Base-by-base conservation (phyloP, 805 yeast genomes). In the Tetrapisispora taiwanensis region DNA sequence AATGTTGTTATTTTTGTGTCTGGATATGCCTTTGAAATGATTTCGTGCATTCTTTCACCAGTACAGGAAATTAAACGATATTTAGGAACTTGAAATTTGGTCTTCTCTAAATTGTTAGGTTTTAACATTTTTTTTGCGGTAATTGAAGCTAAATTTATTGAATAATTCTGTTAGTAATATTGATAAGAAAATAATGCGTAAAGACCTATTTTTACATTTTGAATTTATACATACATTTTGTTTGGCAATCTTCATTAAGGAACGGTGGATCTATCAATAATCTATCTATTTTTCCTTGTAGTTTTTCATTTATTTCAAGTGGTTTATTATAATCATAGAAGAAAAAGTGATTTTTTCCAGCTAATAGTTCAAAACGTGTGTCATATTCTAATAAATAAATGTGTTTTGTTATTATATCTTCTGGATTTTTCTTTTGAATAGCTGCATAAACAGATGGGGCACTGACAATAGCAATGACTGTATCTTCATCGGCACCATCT, bases 371-470 rank as follows among this genome's bases (percentile, higher is more conserved):
- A 61, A 88, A 88, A 56, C 97, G 73, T 43, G 69, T 74, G 59
- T 89, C 96, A 58, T 58, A 84, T 60, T 89, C 97, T 45, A 88
- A 68, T 43, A 88, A 68, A 57, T 83, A 84, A 17, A 87, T 79
- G 41, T 82, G 74, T 43, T 77, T 54, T 0, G 87, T 84, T 32
- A 89, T 89, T 31, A 83, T 51, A 4, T 69, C 67, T 7, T 61
- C 62, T 8, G 62, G 60, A 4, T 77, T 75, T 42, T 75, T 69
- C 46, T 75, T 74, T 49, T 72, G 73, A 36, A 87, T 75, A 0
- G 90, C 92, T 1, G 95, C 94, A 65, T 81, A 88, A 3, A 86
- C 95, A 0, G 95, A 84, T 17, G 97, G 96, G 1, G 96, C 95
- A 66, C 89, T 79, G 1, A 84, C 85, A 43, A 88, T 73, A 41